phyloP scores from a whole-genome alignment of 345 rosid genomes.

The Citrus inodora region DNA sequence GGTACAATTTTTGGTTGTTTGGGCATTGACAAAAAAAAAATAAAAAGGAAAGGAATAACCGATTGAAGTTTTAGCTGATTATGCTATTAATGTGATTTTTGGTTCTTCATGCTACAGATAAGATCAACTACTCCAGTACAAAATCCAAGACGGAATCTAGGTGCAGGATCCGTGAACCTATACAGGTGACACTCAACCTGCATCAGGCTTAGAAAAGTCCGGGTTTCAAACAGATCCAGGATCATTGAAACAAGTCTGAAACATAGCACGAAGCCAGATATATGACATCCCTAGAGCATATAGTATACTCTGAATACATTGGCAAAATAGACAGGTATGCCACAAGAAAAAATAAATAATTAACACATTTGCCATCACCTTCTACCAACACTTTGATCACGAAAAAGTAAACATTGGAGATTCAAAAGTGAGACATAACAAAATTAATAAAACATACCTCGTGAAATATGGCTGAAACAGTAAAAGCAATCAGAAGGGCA shows the following conservation, averaged over 20 bases:
- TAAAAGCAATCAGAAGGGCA: conserved; percentile 70
- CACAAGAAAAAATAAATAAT: not conserved
- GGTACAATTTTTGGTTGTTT: too few species aligned
- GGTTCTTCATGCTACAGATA: not conserved
- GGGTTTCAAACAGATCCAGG: not conserved
- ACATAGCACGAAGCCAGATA: not conserved
- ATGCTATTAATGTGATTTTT: not conserved
- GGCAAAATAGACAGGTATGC: not conserved
- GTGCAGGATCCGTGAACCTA: not conserved
- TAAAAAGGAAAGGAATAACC: too few species aligned
- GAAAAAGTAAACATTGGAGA: not conserved
- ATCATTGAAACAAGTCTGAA: not conserved
- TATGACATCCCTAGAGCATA: not conserved
- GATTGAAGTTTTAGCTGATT: not conserved
- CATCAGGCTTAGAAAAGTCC: not conserved
- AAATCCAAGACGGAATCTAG: not conserved
- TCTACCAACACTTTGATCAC: not conserved
- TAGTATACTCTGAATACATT: not conserved
- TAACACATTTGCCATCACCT: not conserved
- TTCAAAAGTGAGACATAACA: not conserved
- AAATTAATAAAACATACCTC: conserved; percentile 49
- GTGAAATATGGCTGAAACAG: conserved; percentile 89
- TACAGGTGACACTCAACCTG: not conserved
- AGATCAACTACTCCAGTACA: not conserved
- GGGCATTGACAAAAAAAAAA: too few species aligned